Percentiles rank a stretch among this genome's conserved stretches.
Conservation (phyloP, 306 rosid species). For the Corylus avellana region DNA sequence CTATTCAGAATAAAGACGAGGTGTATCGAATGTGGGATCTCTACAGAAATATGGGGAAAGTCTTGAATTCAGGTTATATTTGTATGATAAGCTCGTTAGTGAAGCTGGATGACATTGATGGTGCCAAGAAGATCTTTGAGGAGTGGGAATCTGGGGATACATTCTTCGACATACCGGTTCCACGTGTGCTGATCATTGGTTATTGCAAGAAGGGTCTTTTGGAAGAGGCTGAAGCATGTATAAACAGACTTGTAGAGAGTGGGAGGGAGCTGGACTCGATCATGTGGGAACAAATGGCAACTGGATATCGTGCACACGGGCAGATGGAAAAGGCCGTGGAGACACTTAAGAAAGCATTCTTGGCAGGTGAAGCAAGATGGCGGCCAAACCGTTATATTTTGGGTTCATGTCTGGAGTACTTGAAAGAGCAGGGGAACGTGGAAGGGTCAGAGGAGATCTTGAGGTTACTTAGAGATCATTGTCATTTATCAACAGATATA, state of each 20-base stretch:
- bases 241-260: constrained; percentile 42
- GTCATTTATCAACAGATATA: constrained; percentile 21
- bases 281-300: constrained; percentile 52
- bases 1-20: constrained; percentile 53
- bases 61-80: constrained; percentile 45
- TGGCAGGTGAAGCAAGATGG: constrained; percentile 30
- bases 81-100: constrained; percentile 55
- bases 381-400: constrained; percentile 32
- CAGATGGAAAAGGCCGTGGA: constrained; percentile 62
- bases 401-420: constrained; percentile 49
- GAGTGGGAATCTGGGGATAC: constrained; percentile 59
- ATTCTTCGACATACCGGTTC: constrained; percentile 49
- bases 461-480: constrained; percentile 29
- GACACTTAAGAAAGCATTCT: constrained; percentile 46
- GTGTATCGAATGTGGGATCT: constrained; percentile 66
- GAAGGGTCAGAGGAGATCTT: constrained; percentile 50
- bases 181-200: constrained; percentile 49
- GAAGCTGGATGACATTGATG: constrained; percentile 64
- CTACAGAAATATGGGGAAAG: constrained; percentile 21
- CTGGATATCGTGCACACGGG: constrained; percentile 37
- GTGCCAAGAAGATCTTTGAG: constrained; percentile 58
- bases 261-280: constrained; percentile 47
- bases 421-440: constrained; percentile 56
- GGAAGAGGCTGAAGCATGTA: constrained; percentile 54
- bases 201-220: constrained; percentile 57